A percentile compares a stretch with the other conserved stretches of the same genome.
Conservation (phyloP, 495 filamentous ascomycete genomes). For the Penicillium samsonianum region DNA sequence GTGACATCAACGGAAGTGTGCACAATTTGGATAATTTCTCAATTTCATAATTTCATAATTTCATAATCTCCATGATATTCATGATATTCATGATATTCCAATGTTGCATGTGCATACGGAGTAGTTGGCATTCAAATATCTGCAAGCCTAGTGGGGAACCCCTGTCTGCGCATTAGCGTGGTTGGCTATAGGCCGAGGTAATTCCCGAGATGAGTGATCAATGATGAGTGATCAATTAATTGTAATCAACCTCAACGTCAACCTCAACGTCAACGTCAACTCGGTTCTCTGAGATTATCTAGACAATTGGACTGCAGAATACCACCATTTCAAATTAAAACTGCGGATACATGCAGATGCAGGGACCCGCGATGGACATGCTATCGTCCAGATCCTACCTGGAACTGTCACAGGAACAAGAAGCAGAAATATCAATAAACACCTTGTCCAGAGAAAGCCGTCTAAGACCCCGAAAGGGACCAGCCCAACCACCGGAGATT, state of each 20-base stretch:
- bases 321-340: neutral
- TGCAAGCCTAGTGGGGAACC: neutral
- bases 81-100: too few relatives aligned
- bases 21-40: neutral
- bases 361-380: slow-evolving; percentile 5
- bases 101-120: too few relatives aligned
- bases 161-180: neutral
- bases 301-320: neutral
- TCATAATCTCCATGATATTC: neutral
- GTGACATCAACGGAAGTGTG: neutral
- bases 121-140: neutral
- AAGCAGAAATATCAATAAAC: neutral
- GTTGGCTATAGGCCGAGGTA: slow-evolving; percentile 2
- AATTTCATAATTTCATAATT: neutral
- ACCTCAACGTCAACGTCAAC: too few relatives aligned
- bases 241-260: too few relatives aligned
- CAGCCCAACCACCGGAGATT: slow-evolving; percentile 13
- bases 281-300: neutral
- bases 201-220: slow-evolving; percentile 5
- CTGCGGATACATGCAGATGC: slow-evolving; percentile 1
- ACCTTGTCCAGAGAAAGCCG: neutral
- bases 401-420: slow-evolving; percentile 8
- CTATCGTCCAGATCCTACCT: slow-evolving; percentile 26
- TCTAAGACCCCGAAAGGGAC: slow-evolving; percentile 12
- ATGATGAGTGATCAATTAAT: slow-evolving; percentile 2